Percentiles rank a stretch among this genome's conserved stretches.
Conservation (phyloP, 495 filamentous ascomycete species). For the Aspergillus steynii region DNA sequence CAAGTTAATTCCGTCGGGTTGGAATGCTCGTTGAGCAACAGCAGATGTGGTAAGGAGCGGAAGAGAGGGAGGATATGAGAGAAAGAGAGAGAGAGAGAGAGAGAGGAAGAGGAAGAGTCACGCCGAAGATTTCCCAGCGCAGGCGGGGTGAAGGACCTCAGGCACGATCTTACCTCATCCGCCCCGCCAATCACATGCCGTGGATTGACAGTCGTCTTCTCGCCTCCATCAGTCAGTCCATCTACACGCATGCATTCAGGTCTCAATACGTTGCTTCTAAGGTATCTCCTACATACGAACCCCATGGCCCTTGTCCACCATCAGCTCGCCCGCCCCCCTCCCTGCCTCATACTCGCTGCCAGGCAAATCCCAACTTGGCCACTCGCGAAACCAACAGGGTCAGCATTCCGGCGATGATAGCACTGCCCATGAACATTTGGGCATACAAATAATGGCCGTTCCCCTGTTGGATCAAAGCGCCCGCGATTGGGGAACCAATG, state of each 20-base stretch:
- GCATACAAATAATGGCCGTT: slow-evolving; percentile 57
- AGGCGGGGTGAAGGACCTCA: slow-evolving; percentile 6
- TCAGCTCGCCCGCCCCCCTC: not conserved
- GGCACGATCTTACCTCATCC: not conserved
- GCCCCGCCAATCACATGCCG: not conserved
- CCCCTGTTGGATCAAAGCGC: slow-evolving; percentile 53
- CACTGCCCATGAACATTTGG: slow-evolving; percentile 54
- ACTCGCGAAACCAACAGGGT: slow-evolving; percentile 51
- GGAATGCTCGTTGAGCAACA: not conserved
- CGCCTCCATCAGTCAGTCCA: no score
- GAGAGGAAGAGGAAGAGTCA: not conserved
- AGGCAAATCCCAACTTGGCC: slow-evolving; percentile 35
- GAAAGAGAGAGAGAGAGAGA: not conserved
- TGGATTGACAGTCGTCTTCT: not conserved
- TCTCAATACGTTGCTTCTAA: no score
- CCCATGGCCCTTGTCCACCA: not conserved
- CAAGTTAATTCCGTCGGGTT: not conserved
- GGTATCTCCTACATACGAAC: no score
- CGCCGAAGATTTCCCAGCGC: slow-evolving; percentile 7
- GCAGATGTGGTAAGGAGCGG: not conserved
- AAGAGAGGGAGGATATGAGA: not conserved
- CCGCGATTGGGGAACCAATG: slow-evolving; percentile 75
- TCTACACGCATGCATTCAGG: no score
- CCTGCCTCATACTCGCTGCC: slow-evolving; percentile 28
- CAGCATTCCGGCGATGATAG: slow-evolving; percentile 49